Evolutionary conservation across 225 moss, liverwort and hornwort genomes (phyloP), one percentile per base, ranked within the genome.

Genomic region (Straminergon stramineum): DNA sequence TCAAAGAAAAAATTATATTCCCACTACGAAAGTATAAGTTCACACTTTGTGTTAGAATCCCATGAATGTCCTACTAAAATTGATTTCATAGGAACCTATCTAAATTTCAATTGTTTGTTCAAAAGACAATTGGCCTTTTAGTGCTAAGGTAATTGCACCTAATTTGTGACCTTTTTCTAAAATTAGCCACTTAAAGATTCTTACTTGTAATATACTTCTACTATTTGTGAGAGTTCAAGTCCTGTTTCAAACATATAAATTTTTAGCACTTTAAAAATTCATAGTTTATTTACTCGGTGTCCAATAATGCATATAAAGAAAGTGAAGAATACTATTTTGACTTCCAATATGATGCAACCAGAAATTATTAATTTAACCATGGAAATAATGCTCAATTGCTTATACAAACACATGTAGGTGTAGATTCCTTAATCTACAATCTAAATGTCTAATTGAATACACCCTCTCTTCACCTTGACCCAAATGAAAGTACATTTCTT

Each of bases 161-260:
- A 6, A 37, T 24, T 24, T 56, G 37, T 37, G 16, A 6, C 1
- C 1, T 4, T 53, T 53, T 78, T 15, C 6, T 37, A 15, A 15
- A 2, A n/a, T n/a, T n/a, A n/a, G n/a, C 48, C 48, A 3, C 3
- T 6, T 8, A 5, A 1, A 53, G 0, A 55, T 77, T 53, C 14
- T 53, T 22, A 15, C 17, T 3, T 53, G 14, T 3, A 14, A 53
- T 35, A 1, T 23, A 55, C 0, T 15, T 5, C 9, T 15, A 35
- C 2, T 55, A 55, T 55, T 53, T 0, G 9, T 15, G 6, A 55
- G 9, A 55, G 0, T 78, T 2, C 24, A 56, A 0, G 6, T 0
- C 34, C 1, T 2, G 1, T 24, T 55, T 37, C 3, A 8, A 0
- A 15, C 15, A 3, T 0, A 22, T 0, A 0, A 35, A 15, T 23